Evolutionary conservation across 148 eudicot genomes (phyloP).

Genomic region (Rhododendron kiyosumense): DNA sequence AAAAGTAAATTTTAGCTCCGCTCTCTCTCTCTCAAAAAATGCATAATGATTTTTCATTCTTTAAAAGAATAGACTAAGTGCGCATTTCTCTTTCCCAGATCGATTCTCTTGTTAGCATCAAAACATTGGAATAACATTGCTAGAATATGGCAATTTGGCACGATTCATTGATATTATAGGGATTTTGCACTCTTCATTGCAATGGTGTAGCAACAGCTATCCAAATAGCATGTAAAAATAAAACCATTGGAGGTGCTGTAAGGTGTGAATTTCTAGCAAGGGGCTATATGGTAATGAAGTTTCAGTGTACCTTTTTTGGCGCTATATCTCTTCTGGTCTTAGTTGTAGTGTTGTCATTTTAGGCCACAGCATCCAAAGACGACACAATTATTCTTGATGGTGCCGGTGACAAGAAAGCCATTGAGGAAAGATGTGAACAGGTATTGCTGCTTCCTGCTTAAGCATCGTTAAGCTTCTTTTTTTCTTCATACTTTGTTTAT

Average conservation of each 20-base stretch:
- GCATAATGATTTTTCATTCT: background rate
- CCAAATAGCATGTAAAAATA: background rate
- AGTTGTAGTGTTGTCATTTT: background rate
- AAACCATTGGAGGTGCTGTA: background rate
- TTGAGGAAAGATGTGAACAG: conserved; percentile 98
- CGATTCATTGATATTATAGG: background rate
- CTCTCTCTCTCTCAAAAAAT: background rate
- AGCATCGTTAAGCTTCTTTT: background rate
- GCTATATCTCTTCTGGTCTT: background rate
- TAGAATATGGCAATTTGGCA: background rate
- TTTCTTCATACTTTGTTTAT: background rate
- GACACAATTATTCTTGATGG: conserved; percentile 95
- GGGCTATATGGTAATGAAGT: background rate
- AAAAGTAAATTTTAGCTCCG: background rate
- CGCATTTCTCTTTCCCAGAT: background rate
- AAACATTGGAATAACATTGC: background rate
- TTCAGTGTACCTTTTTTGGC: background rate
- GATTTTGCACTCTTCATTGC: background rate
- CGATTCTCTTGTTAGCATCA: background rate
- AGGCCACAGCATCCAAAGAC: conserved; percentile 88
- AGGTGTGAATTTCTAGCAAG: background rate
- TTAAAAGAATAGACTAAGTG: background rate
- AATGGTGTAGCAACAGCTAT: background rate
- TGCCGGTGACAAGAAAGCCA: conserved; percentile 72
- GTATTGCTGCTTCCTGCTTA: conserved; percentile 21